These are phyloP conservation scores for Vitis hybrid DNA, from an alignment of 177 flowering plant species.

Conservation along the genomic window DNA sequence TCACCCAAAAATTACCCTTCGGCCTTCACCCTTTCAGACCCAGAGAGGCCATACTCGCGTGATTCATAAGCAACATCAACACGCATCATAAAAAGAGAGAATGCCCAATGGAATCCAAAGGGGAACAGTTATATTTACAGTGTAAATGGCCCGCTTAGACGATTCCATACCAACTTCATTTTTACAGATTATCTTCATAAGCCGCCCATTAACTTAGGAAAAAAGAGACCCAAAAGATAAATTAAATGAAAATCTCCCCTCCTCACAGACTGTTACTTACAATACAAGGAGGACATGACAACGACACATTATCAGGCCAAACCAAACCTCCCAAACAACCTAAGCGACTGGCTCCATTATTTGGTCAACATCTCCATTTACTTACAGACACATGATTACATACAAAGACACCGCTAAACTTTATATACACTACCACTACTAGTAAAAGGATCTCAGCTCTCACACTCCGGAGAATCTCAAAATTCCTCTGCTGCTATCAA, in stretches of 20 bases:
- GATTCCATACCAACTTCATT: slow-evolving; percentile 8
- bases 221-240: background rate
- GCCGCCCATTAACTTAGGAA: slow-evolving; percentile 11
- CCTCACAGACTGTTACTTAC: background rate
- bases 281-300: background rate
- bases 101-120: background rate
- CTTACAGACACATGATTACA: slow-evolving; percentile 8
- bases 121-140: background rate
- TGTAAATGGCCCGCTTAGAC: background rate
- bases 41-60: slow-evolving; percentile 7
- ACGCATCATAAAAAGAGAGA: background rate
- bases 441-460: slow-evolving; percentile 6
- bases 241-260: slow-evolving; percentile 2
- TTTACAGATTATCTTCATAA: slow-evolving; percentile 18
- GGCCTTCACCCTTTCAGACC: background rate
- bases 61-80: slow-evolving; percentile 11
- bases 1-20: too few species aligned
- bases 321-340: background rate
- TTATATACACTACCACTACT: slow-evolving; percentile 22
- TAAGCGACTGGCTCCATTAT: slow-evolving; percentile 1
- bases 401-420: slow-evolving; percentile 19
- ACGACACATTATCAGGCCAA: background rate
- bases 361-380: slow-evolving; percentile 8
- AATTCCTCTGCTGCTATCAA: slow-evolving; percentile 17
- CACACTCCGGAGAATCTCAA: slow-evolving; percentile 13